phyloP scores from a whole-genome alignment of 495 filamentous ascomycete species.

The Penicillium antarcticum region DNA sequence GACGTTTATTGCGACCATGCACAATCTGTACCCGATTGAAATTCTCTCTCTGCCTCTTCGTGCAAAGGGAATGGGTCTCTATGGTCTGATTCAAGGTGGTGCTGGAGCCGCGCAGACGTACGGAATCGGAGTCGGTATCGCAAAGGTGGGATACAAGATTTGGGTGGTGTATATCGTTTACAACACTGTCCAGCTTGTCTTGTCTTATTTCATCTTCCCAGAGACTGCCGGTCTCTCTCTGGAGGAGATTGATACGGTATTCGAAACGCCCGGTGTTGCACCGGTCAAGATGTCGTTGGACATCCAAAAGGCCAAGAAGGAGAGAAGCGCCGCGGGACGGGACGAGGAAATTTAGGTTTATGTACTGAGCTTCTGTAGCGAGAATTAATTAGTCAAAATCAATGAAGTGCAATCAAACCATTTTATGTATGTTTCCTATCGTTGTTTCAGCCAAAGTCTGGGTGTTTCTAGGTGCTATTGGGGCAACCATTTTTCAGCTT shows the following conservation, averaged over 20 bases:
- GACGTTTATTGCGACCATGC: slow-evolving; percentile 40
- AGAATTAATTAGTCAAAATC: too few relatives aligned
- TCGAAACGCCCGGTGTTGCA: slow-evolving; percentile 40
- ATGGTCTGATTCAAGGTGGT: slow-evolving; percentile 39
- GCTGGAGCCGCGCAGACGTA: slow-evolving; percentile 36
- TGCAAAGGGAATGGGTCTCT: slow-evolving; percentile 43
- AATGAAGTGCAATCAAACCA: neutral
- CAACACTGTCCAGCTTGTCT: slow-evolving; percentile 36
- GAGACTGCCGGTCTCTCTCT: slow-evolving; percentile 36
- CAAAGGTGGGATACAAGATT: slow-evolving; percentile 43
- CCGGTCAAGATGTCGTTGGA: slow-evolving; percentile 46
- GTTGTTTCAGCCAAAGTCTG: neutral
- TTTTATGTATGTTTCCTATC: neutral
- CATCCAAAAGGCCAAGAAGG: slow-evolving; percentile 42
- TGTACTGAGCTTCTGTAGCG: neutral
- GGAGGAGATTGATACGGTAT: slow-evolving; percentile 44
- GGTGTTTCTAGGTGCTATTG: too few relatives aligned
- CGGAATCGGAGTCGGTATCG: slow-evolving; percentile 40
- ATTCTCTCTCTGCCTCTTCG: slow-evolving; percentile 35
- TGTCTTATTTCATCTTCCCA: slow-evolving; percentile 42
- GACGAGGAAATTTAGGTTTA: slow-evolving; percentile 14
- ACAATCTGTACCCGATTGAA: slow-evolving; percentile 42
- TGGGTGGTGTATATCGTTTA: slow-evolving; percentile 44
- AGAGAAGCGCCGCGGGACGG: slow-evolving; percentile 16
- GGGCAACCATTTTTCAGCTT: too few relatives aligned